Conservation (phyloP, 192 early-diverging fungal species). For the Rhizophagus clarus region DNA sequence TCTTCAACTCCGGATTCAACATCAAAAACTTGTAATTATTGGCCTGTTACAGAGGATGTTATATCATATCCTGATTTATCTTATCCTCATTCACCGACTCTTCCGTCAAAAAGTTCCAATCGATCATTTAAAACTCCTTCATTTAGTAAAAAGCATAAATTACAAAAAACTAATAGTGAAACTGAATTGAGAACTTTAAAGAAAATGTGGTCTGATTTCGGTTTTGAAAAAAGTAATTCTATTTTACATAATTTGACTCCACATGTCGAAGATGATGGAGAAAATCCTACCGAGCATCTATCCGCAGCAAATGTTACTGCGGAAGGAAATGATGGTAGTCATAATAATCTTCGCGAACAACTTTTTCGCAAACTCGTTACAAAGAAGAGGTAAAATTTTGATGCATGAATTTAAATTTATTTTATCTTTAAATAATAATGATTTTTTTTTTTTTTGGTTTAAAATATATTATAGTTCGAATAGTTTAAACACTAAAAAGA, state of each 20-base stretch:
- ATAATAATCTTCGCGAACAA: slow-evolving; percentile 15
- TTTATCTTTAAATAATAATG: not conserved
- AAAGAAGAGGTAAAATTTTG: slow-evolving; percentile 23
- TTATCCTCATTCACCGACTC: not conserved
- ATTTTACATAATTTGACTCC: not conserved
- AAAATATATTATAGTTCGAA: slow-evolving; percentile 20
- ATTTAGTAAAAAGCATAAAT: slow-evolving; percentile 8
- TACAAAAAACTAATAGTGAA: slow-evolving; percentile 26
- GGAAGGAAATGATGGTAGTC: not conserved
- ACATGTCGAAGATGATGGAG: slow-evolving; percentile 2
- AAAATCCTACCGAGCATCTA: not conserved
- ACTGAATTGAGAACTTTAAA: slow-evolving; percentile 18
- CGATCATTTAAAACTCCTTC: not conserved
- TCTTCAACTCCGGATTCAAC: not conserved
- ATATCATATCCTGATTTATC: not conserved
- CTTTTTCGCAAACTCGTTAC: slow-evolving; percentile 21
- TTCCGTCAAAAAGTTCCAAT: not conserved
- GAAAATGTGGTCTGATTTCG: not conserved
- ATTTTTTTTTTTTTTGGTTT: not conserved
- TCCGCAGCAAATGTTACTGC: not conserved
- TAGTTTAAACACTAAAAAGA: slow-evolving; percentile 20
- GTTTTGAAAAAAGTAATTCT: not conserved
- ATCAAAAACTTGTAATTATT: slow-evolving; percentile 14
- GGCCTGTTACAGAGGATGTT: slow-evolving; percentile 26
- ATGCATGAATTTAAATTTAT: no score